These are phyloP conservation scores for Aspergillus uvarum DNA, from an alignment of 2,329 filamentous ascomycete species.

Conservation along the genomic window DNA sequence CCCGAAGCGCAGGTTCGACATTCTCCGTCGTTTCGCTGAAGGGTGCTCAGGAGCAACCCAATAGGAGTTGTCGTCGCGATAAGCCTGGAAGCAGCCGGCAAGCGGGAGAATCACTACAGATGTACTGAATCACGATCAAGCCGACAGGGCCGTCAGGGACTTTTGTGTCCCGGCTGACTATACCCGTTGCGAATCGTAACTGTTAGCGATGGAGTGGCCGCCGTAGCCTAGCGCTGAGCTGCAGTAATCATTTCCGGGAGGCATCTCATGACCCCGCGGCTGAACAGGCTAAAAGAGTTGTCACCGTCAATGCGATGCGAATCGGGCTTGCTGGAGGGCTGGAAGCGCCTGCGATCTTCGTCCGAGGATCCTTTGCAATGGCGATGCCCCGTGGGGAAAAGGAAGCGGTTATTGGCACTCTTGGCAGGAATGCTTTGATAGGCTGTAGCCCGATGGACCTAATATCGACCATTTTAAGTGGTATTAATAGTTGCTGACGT, in stretches of 20 bases:
- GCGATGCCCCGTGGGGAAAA: neutral
- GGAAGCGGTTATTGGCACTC: neutral
- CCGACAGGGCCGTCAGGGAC: neutral
- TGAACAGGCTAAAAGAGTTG: neutral
- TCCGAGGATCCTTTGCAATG: neutral
- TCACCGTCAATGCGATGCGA: neutral
- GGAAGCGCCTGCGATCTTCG: neutral
- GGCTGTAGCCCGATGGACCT: neutral
- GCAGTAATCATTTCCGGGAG: neutral
- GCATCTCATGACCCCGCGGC: neutral
- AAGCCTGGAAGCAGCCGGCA: neutral
- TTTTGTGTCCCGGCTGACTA: neutral
- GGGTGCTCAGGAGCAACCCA: neutral
- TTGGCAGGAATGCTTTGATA: neutral
- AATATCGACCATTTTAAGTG: neutral
- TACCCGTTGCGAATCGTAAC: neutral
- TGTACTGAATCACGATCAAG: neutral
- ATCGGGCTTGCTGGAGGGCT: neutral
- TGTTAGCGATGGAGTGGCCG: neutral
- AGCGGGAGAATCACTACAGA: neutral
- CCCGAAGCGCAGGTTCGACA: neutral
- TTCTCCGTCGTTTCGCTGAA: neutral
- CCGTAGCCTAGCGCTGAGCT: neutral
- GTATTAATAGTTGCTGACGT: neutral
- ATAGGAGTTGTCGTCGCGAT: neutral